Base-by-base conservation (phyloP, 805 yeast species). In the Vanderwaltozyma tropicalis region DNA sequence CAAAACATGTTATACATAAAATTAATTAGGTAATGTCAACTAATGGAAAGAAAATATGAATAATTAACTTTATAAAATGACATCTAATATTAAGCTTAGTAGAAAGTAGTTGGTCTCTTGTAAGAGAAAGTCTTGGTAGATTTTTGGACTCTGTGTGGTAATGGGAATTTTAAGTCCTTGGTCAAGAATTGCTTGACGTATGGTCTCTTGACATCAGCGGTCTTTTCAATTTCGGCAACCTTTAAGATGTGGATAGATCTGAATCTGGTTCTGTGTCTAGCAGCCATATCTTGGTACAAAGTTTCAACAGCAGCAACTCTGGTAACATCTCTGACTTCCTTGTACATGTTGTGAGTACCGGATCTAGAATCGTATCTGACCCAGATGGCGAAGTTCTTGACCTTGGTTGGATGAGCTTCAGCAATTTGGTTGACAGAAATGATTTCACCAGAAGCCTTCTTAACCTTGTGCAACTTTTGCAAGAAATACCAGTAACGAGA, bases 281-380 rank as follows among this genome's bases (percentile, higher is more conserved):
- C 96, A 73, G 99, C 99, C 83, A 92, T 83, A 74, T 92, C 99
- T 72, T 83, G 88, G 92, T 92, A 92, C 81, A 92, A 81, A 67
- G 92, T 76, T 72, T 84, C 95, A 66, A 92, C 96, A 59, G 97
- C 98, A 70, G 85, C 95, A 52, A 87, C 94, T 78, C 99, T 92
- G 78, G 96, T 74, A 61, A 89, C 94, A 63, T 89, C 98, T 75
- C 98, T 87, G 92, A 86, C 85, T 78, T 92, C 99, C 80, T 92
- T 92, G 96, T 92, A 92, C 96, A 92, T 92, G 94, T 92, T 92
- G 94, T 92, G 98, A 65, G 95, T 88, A 77, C 99, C 99, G 58
- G 98, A 92, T 83, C 99, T 94, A 55, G 99, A 92, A 69, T 92
- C 98, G 84, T 92, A 92, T 79, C 98, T 88, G 70, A 92, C 83